Percentiles rank a stretch among this genome's conserved stretches.
Conservation (phyloP, 805 yeast species). For the Hanseniaspora lindneri region DNA sequence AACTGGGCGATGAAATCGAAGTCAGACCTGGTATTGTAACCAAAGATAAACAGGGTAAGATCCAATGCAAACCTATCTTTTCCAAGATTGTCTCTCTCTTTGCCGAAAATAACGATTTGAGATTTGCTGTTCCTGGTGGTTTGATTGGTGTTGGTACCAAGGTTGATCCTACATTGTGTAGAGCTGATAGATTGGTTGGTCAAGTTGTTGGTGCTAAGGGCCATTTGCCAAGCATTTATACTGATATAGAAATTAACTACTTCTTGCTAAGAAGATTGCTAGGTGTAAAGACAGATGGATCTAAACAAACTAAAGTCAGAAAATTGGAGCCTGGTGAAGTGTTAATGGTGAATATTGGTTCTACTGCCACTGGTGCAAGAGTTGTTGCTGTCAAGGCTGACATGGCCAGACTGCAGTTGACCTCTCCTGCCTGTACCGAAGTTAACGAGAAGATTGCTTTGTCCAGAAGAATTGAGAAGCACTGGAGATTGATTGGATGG, state of each 20-base stretch:
- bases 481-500: conserved; percentile 99
- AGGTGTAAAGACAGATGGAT: conserved; percentile 97
- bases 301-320: conserved; percentile 92
- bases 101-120: conserved; percentile 95
- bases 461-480: conserved; percentile 98
- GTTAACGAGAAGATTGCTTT: conserved; percentile 95
- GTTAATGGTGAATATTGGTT: conserved; percentile 97
- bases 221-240: conserved; percentile 86
- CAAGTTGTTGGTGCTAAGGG: conserved; percentile 98
- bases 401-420: conserved; percentile 94
- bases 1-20: conserved; percentile 95
- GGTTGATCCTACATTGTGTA: conserved; percentile 96
- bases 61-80: conserved; percentile 91
- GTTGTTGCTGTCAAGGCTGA: conserved; percentile 96
- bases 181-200: conserved; percentile 98
- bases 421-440: conserved; percentile 98
- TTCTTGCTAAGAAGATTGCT: conserved; percentile 90
- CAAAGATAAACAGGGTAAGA: conserved; percentile 74
- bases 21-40: conserved; percentile 98
- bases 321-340: conserved; percentile 90
- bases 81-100: conserved; percentile 86
- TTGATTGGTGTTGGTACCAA: conserved; percentile 98
- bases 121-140: conserved; percentile 99
- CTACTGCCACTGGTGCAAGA: conserved; percentile 98
- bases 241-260: conserved; percentile 94